Evolutionary conservation across 2,329 filamentous ascomycete species (phyloP).

Genomic region (Claviceps fusiformis): DNA sequence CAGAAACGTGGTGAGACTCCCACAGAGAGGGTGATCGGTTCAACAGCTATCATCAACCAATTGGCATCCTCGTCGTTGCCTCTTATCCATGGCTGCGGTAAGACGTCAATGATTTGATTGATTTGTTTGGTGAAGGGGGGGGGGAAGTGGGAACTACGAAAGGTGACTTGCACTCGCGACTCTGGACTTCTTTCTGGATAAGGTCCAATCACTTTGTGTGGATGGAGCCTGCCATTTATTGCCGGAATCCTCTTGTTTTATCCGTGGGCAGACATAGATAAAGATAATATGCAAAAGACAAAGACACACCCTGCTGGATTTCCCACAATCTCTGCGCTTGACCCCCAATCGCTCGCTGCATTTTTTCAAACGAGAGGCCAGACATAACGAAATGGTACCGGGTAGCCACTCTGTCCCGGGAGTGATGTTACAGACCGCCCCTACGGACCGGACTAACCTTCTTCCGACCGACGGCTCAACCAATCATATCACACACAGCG

Average conservation of each 20-base stretch:
- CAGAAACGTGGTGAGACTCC: neutral
- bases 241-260: neutral
- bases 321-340: neutral
- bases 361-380: neutral
- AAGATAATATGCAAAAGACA: too few relatives aligned
- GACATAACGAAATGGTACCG: neutral
- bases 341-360: neutral
- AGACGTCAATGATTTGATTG: too few relatives aligned
- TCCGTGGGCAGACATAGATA: neutral
- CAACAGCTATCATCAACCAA: neutral
- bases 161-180: neutral
- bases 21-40: neutral
- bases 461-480: too few relatives aligned
- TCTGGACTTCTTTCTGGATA: neutral
- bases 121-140: too few relatives aligned
- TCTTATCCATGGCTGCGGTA: neutral
- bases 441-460: too few relatives aligned
- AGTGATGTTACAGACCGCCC: too few relatives aligned
- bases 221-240: neutral
- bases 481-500: too few relatives aligned
- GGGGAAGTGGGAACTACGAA: too few relatives aligned
- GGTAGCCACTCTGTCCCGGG: neutral
- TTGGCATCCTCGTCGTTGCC: neutral
- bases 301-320: too few relatives aligned
- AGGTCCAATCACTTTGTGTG: neutral